A percentile compares a stretch with the other conserved stretches of the same genome.
Evolutionary conservation across 495 filamentous ascomycete genomes (phyloP).

Genomic region (Margaritispora aquatica): DNA sequence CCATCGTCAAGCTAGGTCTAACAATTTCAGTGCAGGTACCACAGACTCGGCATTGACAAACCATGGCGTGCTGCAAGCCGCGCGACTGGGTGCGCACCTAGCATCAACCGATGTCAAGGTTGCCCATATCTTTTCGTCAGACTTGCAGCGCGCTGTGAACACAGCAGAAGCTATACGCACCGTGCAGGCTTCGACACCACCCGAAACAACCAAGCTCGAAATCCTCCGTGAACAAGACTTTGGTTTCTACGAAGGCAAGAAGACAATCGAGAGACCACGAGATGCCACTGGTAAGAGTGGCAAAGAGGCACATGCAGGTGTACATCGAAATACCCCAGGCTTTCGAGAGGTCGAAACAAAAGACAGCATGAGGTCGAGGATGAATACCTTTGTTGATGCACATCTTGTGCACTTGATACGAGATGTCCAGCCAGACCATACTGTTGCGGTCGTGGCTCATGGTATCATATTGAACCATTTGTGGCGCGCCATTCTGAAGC

Average conservation of each 20-base stretch:
- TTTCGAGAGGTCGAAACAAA: slow-evolving; percentile 49
- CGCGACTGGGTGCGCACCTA: slow-evolving; percentile 55
- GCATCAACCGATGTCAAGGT: slow-evolving; percentile 35
- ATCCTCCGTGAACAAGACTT: slow-evolving; percentile 70
- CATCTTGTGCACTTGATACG: slow-evolving; percentile 53
- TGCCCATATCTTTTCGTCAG: slow-evolving; percentile 68
- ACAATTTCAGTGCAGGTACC: slow-evolving; percentile 59
- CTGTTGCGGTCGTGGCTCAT: slow-evolving; percentile 68
- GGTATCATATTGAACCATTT: slow-evolving; percentile 69
- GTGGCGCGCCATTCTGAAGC: slow-evolving; percentile 53
- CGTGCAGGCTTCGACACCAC: slow-evolving; percentile 33
- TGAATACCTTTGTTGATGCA: slow-evolving; percentile 54
- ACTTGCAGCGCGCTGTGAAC: slow-evolving; percentile 63
- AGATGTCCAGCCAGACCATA: slow-evolving; percentile 16
- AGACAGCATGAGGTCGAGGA: slow-evolving; percentile 57
- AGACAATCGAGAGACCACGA: slow-evolving; percentile 25
- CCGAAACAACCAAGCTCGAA: slow-evolving; percentile 38
- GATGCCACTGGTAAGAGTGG: slow-evolving; percentile 4
- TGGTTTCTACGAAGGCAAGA: slow-evolving; percentile 59
- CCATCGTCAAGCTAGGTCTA: slow-evolving; percentile 12
- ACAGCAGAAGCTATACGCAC: slow-evolving; percentile 62
- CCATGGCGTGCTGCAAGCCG: slow-evolving; percentile 73
- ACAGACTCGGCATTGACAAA: slow-evolving; percentile 75
- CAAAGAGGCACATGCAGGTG: slow-evolving; percentile 12
- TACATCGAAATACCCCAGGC: slow-evolving; percentile 28